Percentiles rank a stretch among this genome's conserved stretches.
Evolutionary conservation across 2,329 filamentous ascomycete species (phyloP).

Genomic region (Pyricularia pennisetigena): DNA sequence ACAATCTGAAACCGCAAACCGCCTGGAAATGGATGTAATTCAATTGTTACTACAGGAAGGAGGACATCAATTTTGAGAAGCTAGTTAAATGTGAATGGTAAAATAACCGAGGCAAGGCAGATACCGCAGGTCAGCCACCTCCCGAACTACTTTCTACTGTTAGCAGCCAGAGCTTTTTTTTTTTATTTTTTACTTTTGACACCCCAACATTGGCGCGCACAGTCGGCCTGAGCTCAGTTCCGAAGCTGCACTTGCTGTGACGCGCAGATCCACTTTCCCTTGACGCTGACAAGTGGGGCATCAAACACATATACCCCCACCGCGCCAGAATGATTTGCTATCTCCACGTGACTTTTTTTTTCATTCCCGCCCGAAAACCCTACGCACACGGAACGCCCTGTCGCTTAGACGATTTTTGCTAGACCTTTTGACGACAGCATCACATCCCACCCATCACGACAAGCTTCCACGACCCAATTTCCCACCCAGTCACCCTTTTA

Average conservation of each 20-base stretch:
- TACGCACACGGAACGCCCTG: neutral
- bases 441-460: neutral
- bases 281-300: neutral
- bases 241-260: neutral
- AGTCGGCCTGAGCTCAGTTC: neutral
- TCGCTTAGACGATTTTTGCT: neutral
- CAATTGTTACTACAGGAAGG: too few relatives aligned
- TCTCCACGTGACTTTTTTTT: neutral
- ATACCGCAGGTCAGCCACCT: too few relatives aligned
- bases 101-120: neutral
- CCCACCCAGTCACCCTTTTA: constrained; percentile 2
- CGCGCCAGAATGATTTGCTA: neutral
- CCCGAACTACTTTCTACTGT: too few relatives aligned
- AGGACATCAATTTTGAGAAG: too few relatives aligned
- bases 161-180: neutral
- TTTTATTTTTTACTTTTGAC: constrained; percentile 1
- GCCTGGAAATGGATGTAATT: neutral
- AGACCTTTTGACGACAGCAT: neutral
- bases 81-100: neutral
- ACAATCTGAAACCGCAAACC: neutral
- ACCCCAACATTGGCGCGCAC: neutral
- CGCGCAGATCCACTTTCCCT: neutral
- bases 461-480: neutral
- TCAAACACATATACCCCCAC: neutral
- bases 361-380: neutral